Evolutionary conservation across 1,284 basidiomycete genomes (phyloP).

Genomic region (Polyporus tsugae): DNA sequence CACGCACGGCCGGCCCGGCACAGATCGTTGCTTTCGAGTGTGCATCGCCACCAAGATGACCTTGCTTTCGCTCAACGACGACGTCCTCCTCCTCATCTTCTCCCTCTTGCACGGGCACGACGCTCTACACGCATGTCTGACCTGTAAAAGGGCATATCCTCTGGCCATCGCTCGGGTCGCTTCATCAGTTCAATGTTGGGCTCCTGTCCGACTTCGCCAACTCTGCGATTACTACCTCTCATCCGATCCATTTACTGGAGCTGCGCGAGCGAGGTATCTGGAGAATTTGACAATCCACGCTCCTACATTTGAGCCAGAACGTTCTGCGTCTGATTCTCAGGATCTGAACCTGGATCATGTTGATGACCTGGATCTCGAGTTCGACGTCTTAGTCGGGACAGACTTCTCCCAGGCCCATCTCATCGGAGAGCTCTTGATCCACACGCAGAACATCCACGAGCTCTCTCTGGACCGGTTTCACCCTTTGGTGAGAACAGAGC

Average conservation of each 20-base stretch:
- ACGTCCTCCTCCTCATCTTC: slow-evolving; percentile 23
- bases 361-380: background rate
- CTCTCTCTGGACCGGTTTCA: slow-evolving; percentile 14
- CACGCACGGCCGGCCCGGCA: too few species aligned
- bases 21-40: too few species aligned
- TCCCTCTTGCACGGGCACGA: slow-evolving; percentile 13
- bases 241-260: background rate
- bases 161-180: slow-evolving; percentile 20
- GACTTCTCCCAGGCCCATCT: slow-evolving; percentile 9
- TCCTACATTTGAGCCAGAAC: background rate
- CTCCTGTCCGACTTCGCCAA: background rate
- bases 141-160: slow-evolving; percentile 13
- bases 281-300: background rate
- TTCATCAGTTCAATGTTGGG: slow-evolving; percentile 1
- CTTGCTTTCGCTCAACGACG: slow-evolving; percentile 22
- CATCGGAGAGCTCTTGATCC: slow-evolving; percentile 6
- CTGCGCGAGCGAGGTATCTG: background rate
- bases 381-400: background rate
- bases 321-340: background rate
- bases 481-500: background rate
- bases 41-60: slow-evolving; percentile 15
- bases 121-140: slow-evolving; percentile 18
- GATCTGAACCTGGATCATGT: background rate
- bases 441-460: slow-evolving; percentile 10
- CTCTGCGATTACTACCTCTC: slow-evolving; percentile 2